Percentiles rank a stretch among this genome's conserved stretches.
Conservation (phyloP, 768 basidiomycete species). For the Mycena epipterygia region DNA sequence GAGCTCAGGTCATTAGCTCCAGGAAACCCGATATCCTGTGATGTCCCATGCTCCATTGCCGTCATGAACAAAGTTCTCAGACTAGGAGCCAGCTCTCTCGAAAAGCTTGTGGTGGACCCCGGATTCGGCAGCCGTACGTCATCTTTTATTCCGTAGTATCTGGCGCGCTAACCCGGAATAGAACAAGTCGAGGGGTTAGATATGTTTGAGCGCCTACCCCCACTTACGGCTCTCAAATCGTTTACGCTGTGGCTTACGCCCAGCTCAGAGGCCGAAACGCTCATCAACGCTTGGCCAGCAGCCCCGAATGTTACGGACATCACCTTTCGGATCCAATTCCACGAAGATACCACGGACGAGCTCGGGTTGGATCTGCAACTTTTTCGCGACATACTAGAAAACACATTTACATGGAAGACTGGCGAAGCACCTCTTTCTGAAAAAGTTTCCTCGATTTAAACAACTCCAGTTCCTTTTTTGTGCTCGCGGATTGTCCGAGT, state of each 20-base stretch:
- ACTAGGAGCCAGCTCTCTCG: neutral
- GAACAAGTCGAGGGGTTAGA: neutral
- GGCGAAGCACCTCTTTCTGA: neutral
- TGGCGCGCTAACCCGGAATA: neutral
- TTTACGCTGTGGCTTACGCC: neutral
- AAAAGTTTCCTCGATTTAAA: neutral
- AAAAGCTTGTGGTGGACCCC: neutral
- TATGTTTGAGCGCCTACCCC: neutral
- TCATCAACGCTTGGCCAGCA: neutral
- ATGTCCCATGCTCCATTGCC: neutral
- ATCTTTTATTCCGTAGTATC: neutral
- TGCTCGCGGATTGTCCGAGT: neutral
- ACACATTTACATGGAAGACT: neutral
- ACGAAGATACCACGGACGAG: neutral
- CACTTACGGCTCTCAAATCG: neutral
- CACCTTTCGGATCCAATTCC: neutral
- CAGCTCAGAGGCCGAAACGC: neutral
- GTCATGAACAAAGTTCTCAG: neutral
- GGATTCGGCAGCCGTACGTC: neutral
- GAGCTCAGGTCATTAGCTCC: neutral
- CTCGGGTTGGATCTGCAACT: neutral
- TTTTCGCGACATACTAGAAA: neutral
- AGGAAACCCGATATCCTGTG: neutral
- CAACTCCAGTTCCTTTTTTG: neutral
- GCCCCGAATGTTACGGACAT: neutral